These are phyloP conservation scores for Xylaria intraflava DNA, from an alignment of 495 filamentous ascomycete genomes.

Conservation along the genomic window DNA sequence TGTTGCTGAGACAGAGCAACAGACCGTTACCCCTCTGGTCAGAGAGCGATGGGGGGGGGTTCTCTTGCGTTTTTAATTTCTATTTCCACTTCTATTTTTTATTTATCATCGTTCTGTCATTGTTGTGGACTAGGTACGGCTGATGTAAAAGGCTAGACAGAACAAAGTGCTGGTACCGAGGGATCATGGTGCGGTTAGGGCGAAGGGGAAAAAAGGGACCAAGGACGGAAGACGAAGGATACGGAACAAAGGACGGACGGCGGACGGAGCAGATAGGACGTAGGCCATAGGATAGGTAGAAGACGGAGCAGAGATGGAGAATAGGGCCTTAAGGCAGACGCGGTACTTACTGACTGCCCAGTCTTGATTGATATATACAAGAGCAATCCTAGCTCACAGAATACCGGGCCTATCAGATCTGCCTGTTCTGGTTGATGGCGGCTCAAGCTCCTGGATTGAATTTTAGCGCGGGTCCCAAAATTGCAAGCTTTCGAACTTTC, in stretches of 20 bases:
- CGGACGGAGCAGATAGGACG: too few species aligned
- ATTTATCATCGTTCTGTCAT: neutral
- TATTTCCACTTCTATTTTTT: neutral
- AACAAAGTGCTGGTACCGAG: neutral
- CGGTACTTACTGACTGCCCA: neutral
- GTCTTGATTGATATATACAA: neutral
- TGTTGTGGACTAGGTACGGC: neutral
- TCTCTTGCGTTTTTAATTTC: too few species aligned
- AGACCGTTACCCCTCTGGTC: neutral
- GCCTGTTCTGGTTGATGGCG: slow-evolving; percentile 24
- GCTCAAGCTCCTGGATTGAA: slow-evolving; percentile 27
- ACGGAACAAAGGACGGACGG: neutral
- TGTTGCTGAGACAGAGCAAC: neutral
- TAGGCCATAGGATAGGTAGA: too few species aligned
- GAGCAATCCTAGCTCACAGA: slow-evolving; percentile 18
- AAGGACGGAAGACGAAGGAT: neutral
- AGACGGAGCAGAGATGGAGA: neutral
- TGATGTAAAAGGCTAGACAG: neutral
- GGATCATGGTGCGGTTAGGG: neutral
- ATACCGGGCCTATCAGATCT: slow-evolving; percentile 27
- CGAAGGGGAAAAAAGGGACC: neutral
- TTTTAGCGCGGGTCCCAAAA: slow-evolving; percentile 28
- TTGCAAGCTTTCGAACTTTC: slow-evolving; percentile 14
- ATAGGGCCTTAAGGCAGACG: neutral
- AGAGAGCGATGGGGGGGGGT: neutral